These are phyloP conservation scores for Lentinus polychrous DNA, from an alignment of 1,284 basidiomycete genomes.

Conservation along the genomic window DNA sequence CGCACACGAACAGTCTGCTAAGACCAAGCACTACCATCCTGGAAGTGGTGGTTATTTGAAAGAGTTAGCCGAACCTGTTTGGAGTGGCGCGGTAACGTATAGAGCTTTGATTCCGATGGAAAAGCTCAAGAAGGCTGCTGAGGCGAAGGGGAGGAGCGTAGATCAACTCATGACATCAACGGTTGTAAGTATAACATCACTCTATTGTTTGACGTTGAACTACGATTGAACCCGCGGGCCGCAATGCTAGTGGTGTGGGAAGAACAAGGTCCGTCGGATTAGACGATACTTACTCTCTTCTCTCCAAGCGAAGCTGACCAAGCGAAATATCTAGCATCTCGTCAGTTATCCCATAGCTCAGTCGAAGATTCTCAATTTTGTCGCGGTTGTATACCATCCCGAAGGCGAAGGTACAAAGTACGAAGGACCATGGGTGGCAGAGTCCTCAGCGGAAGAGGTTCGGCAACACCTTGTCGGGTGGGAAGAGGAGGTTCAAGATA, in stretches of 20 bases:
- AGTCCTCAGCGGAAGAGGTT: constrained; percentile 20
- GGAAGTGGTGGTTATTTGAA: background rate
- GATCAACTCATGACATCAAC: constrained; percentile 24
- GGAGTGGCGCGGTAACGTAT: constrained; percentile 30
- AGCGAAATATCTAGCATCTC: constrained; percentile 21
- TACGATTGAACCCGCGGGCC: too few relatives aligned
- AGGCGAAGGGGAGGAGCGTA: constrained; percentile 5
- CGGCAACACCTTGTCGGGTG: constrained; percentile 21
- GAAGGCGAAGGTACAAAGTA: constrained; percentile 20
- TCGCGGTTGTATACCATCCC: constrained; percentile 20
- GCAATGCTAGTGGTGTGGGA: constrained; percentile 23
- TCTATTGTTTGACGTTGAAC: background rate
- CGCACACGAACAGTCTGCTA: too few relatives aligned
- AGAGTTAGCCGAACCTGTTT: constrained; percentile 26
- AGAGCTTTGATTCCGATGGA: constrained; percentile 21
- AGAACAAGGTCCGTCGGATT: constrained; percentile 20
- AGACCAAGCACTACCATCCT: constrained; percentile 1
- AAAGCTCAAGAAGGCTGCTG: background rate
- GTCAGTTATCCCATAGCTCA: constrained; percentile 27
- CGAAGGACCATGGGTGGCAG: constrained; percentile 22
- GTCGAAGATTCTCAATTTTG: constrained; percentile 26
- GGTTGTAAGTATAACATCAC: constrained; percentile 21
- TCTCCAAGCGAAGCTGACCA: background rate
- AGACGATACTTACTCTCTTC: background rate
- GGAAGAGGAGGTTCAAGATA: constrained; percentile 26